Conservation (phyloP, 371 early-diverging fungal species). For the Apophysomyces elegans region DNA sequence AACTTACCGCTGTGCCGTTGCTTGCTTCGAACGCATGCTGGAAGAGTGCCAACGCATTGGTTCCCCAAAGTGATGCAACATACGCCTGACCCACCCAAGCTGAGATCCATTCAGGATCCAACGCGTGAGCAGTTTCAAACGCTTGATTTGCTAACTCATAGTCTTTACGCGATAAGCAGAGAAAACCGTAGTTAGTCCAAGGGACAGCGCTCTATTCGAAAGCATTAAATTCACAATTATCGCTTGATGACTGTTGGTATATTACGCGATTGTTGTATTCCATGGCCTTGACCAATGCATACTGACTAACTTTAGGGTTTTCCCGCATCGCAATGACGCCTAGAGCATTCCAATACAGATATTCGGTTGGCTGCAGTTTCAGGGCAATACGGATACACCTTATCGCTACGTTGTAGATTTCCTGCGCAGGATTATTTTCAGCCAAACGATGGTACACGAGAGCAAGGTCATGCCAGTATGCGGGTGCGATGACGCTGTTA, state of each 20-base stretch:
- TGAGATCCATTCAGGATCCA: constrained; percentile 81
- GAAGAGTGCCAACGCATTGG: constrained; percentile 63
- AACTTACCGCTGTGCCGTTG: constrained; percentile 53
- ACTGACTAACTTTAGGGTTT: constrained; percentile 75
- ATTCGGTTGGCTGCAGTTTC: constrained; percentile 62
- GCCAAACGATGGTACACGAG: constrained; percentile 46
- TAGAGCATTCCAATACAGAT: constrained; percentile 75
- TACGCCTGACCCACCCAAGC: constrained; percentile 90
- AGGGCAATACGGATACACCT: constrained; percentile 68
- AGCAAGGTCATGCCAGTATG: constrained; percentile 56
- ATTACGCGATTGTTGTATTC: constrained; percentile 70
- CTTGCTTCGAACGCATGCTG: constrained; percentile 81
- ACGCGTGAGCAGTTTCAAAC: constrained; percentile 74
- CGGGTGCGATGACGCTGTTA: constrained; percentile 35
- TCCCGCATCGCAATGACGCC: constrained; percentile 66
- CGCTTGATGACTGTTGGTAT: neutral
- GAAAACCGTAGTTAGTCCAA: constrained; percentile 87
- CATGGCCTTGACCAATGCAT: constrained; percentile 83
- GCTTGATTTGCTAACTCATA: constrained; percentile 79
- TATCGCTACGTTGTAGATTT: constrained; percentile 35
- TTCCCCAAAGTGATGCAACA: constrained; percentile 66
- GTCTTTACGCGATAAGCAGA: constrained; percentile 79
- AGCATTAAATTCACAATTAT: neutral
- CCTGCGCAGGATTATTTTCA: constrained; percentile 21
- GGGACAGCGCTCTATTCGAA: constrained; percentile 58